Evolutionary conservation across 192 early-diverging fungal genomes (phyloP).

Genomic region (Backusella liffmaniae): DNA sequence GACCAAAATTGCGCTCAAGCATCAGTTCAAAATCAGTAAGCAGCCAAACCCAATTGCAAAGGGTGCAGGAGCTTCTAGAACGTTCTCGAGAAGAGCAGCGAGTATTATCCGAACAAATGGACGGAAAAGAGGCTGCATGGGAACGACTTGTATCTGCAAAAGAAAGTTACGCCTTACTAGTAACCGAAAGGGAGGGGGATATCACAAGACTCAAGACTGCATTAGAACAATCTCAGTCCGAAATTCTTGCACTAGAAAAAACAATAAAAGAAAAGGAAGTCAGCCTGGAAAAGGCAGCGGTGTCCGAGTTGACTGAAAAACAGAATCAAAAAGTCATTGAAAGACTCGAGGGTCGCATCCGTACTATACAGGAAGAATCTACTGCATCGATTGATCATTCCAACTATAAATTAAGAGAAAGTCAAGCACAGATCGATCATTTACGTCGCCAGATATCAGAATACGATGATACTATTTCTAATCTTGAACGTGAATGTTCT

Average conservation of each 20-base stretch:
- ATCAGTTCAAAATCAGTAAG: not conserved
- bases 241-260: not conserved
- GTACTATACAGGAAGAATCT: conserved; percentile 10
- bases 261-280: not conserved
- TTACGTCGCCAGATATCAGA: conserved; percentile 16
- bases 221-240: not conserved
- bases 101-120: conserved; percentile 12
- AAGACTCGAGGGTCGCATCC: conserved; percentile 12
- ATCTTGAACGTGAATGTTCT: conserved; percentile 34
- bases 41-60: not conserved
- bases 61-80: conserved; percentile 17
- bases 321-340: conserved; percentile 14
- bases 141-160: conserved; percentile 30
- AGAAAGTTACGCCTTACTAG: conserved; percentile 24
- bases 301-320: conserved; percentile 6
- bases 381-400: not conserved
- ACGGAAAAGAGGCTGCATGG: conserved; percentile 21
- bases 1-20: not conserved
- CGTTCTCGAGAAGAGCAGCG: conserved; percentile 18
- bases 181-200: conserved; percentile 19
- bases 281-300: not conserved
- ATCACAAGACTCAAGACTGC: not conserved
- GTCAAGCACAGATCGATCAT: conserved; percentile 28
- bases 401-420: conserved; percentile 10
- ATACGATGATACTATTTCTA: conserved; percentile 12